Evolutionary conservation across 495 filamentous ascomycete species (phyloP), one percentile per base, ranked within the genome.

Genomic region (Platismatia glauca): DNA sequence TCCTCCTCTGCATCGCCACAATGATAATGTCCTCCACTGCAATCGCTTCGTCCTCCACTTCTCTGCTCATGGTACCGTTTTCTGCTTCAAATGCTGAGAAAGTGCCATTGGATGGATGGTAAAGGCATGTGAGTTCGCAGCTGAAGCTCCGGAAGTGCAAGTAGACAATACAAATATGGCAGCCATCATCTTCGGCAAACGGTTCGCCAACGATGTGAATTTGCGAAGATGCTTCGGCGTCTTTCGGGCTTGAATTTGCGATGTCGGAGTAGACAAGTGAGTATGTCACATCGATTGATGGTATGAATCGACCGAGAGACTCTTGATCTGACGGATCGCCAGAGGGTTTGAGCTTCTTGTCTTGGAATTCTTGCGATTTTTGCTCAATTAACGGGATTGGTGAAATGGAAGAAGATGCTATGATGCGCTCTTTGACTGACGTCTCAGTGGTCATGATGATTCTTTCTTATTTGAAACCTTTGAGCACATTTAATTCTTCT

Each of bases 1-100:
- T 53, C 16, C 50, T 53, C 29, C 50, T 53, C 50, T 53, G 50
- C 50, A 53, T 53, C 15, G 50, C 50, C 2, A 53, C 50, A 20
- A 53, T 53, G 27, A 53, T 0, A 20, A 53, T 33, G 29, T 53
- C 50, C 29, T 53, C 29, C 2, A 53, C 50, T 33, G 50, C 50
- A 9, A 53, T 53, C 29, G 13, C 50, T 53, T 53, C 50, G 29
- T 53, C 50, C 27, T 53, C 50, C 24, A 20, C n/a, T 15, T 33
- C 50, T 31, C 50, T 29, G 50, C 50, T 53, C 50, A 33, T 53
- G 13, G 50, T 53, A 27, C 50, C 27, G 29, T 53, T 29, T 33
- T 53, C 50, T 0, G 33, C 27, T 20, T 53, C 50, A 20, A 53
- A 53, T 3, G 50, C 50, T 7, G 50, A 53, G 29, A 53, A 53